Percentiles rank a stretch among this genome's conserved stretches.
These are phyloP conservation scores for Crithidia expoeki DNA, from an alignment of 208 protist genomes.

Conservation along the genomic window DNA sequence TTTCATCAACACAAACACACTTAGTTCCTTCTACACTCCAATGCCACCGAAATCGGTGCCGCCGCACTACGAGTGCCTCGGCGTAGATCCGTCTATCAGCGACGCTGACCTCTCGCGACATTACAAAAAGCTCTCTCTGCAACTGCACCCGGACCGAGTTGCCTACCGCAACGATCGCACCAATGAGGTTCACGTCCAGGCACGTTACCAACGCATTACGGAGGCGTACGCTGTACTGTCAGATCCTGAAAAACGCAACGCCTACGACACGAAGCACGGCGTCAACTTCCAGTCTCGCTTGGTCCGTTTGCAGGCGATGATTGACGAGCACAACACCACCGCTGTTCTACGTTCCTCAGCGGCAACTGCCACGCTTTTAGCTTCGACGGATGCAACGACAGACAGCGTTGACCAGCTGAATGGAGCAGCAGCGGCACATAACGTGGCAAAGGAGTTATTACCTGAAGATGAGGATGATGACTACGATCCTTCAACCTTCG, in stretches of 20 bases:
- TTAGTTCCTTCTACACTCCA: no score
- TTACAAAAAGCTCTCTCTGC: slow-evolving; percentile 72
- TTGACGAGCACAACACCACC: slow-evolving; percentile 45
- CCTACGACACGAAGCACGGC: slow-evolving; percentile 74
- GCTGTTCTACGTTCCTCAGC: slow-evolving; percentile 13
- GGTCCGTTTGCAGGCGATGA: slow-evolving; percentile 31
- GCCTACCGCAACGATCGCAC: slow-evolving; percentile 47
- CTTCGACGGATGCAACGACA: background rate
- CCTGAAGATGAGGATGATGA: slow-evolving; percentile 16
- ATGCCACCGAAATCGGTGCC: slow-evolving; percentile 34
- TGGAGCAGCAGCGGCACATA: no score
- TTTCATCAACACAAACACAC: no score
- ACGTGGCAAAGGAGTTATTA: background rate
- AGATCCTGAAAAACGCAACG: slow-evolving; percentile 54
- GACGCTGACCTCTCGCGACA: slow-evolving; percentile 54
- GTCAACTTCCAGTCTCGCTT: slow-evolving; percentile 75
- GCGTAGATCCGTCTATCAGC: slow-evolving; percentile 59
- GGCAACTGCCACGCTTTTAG: background rate
- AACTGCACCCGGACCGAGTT: slow-evolving; percentile 79
- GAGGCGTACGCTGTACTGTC: slow-evolving; percentile 79
- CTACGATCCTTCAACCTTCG: slow-evolving; percentile 22
- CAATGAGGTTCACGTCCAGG: slow-evolving; percentile 37
- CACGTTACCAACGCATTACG: slow-evolving; percentile 68
- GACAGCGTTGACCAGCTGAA: background rate
- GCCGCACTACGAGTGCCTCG: slow-evolving; percentile 67